Evolutionary conservation across 257 asterid genomes (phyloP).

Genomic region (Misopates orontium): DNA sequence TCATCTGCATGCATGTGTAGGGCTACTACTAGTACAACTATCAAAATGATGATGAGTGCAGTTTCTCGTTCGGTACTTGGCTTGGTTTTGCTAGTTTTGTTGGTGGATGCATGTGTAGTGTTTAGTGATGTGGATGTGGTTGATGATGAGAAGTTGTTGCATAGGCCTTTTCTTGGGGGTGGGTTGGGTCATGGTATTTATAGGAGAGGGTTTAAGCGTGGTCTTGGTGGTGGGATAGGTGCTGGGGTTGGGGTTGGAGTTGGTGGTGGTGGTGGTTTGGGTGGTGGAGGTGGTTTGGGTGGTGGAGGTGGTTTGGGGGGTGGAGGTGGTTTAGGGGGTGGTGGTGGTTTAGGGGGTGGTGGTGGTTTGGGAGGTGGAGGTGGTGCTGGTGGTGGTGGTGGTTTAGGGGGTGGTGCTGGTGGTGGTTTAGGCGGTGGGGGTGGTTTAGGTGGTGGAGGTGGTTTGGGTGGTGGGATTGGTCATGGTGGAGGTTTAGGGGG

Average conservation of each 20-base stretch:
- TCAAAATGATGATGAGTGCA: neutral
- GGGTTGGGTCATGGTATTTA: too few relatives aligned
- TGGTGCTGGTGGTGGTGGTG: neutral
- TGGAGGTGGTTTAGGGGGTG: neutral
- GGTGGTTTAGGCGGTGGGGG: neutral
- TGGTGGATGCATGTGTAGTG: neutral
- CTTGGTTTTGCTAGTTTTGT: neutral
- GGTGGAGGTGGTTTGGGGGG: neutral
- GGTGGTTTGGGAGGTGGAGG: neutral
- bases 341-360: neutral
- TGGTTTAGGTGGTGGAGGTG: neutral
- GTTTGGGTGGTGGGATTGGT: neutral
- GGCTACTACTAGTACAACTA: too few relatives aligned
- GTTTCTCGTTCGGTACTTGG: neutral
- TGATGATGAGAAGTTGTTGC: conserved; percentile 45
- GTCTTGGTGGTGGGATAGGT: neutral
- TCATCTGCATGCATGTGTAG: neutral
- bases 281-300: neutral
- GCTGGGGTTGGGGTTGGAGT: neutral
- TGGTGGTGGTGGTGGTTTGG: neutral
- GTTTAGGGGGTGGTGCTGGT: neutral
- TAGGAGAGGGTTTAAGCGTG: conserved; percentile 5
- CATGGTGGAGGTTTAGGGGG: neutral
- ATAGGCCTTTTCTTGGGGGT: conserved; percentile 23
- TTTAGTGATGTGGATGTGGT: neutral